Evolutionary conservation across 2,329 filamentous ascomycete species (phyloP).

Genomic region (Furcasterigmium sp.): DNA sequence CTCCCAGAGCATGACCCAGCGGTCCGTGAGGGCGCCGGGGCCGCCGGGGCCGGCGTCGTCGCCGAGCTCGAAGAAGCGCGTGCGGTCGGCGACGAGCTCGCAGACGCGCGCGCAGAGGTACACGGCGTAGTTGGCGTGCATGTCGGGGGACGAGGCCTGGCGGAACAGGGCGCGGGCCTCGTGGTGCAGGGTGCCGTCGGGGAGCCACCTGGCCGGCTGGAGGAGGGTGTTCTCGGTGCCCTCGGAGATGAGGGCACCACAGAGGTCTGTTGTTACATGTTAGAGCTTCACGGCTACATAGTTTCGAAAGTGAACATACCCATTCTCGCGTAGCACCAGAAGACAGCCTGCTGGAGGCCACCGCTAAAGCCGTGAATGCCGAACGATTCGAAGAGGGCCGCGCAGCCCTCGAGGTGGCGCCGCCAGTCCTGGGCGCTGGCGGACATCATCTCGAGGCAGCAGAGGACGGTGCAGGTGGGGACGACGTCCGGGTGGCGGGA

Average conservation of each 20-base stretch:
- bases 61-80: conserved; percentile 40
- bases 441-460: conserved; percentile 37
- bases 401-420: conserved; percentile 52
- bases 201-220: conserved; percentile 42
- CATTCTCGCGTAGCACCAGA: conserved; percentile 57
- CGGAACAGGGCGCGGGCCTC: conserved; percentile 30
- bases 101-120: conserved; percentile 48
- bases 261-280: conserved; percentile 35
- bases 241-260: conserved; percentile 50
- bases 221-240: conserved; percentile 47
- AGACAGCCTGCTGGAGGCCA: conserved; percentile 47
- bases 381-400: conserved; percentile 46
- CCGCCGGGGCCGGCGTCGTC: conserved; percentile 35
- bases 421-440: conserved; percentile 43
- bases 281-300: neutral
- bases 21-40: conserved; percentile 29
- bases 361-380: conserved; percentile 48
- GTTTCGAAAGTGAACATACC: conserved; percentile 21
- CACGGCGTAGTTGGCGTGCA: conserved; percentile 55
- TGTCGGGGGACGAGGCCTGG: conserved; percentile 32
- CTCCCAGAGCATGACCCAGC: conserved; percentile 44
- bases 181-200: conserved; percentile 27
- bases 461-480: conserved; percentile 32
- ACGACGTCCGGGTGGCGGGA: conserved; percentile 24
- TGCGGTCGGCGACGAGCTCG: conserved; percentile 43